Base-by-base conservation (phyloP, 2,329 filamentous ascomycete species). In the Fusarium begoniae region DNA sequence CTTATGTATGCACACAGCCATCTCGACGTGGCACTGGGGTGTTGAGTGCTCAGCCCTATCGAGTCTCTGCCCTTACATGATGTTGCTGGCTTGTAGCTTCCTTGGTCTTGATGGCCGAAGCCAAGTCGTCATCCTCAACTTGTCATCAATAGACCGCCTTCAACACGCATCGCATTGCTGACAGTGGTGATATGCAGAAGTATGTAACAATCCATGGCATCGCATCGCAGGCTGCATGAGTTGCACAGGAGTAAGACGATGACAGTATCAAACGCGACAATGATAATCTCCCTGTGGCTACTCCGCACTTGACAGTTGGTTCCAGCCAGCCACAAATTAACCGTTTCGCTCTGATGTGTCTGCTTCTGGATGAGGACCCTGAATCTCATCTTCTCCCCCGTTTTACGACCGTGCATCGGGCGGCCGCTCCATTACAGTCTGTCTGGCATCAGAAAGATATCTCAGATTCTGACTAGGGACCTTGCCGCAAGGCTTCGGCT, bases 11-110 rank as follows among this genome's bases (percentile, higher is more conserved):
- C 75, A 76, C 69, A 66, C 69, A 63, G 71, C 75, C 69, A 69
- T 69, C 62, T 55, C 63, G 74, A 75, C 70, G 74, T 78, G 75
- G 72, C 76, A 78, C 64, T 54, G 44, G 67, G 66, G 62, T 72
- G 48, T 67, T 40, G 28, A 47, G 44, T 73, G 73, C 73, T 78
- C 76, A 78, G 76, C 76, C 76, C 76, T 78, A 78, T 76, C 70
- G 62, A 64, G 58, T 58, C 58, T 57, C 40, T 62, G 35, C 70
- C 70, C 71, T 58, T 28, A 59, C 63, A 70, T 51, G 32, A 38
- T 59, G 44, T 60, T 66, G 50, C 37, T 66, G 40, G 53, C 17
- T 51, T 43, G 13, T 26, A 53, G 55, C 61, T 47, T 69, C 45
- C 57, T 37, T 28, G 40, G 38, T 45, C 48, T 41, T 59, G 55